Conservation (phyloP, 2,329 filamentous ascomycete genomes). For the Alternaria sp. region DNA sequence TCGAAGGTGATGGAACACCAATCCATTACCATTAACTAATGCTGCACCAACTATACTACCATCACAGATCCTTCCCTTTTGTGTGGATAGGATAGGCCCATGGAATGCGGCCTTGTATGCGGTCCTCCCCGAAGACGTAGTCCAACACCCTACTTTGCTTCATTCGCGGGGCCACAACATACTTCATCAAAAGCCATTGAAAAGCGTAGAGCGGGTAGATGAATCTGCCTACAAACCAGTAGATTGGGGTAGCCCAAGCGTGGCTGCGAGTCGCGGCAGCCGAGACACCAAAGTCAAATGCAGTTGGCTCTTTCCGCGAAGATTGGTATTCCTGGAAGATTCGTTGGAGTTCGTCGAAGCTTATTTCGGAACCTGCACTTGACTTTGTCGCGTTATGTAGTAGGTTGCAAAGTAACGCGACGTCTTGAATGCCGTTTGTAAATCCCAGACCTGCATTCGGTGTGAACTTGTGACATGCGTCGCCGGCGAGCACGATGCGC, state of each 20-base stretch:
- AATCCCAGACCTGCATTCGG: not conserved
- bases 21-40: not conserved
- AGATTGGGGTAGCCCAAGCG: not conserved
- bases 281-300: not conserved
- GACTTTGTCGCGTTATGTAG: not conserved
- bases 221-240: not conserved
- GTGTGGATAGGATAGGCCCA: not conserved
- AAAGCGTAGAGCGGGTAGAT: not conserved
- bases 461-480: slow-evolving; percentile 5
- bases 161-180: not conserved
- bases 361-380: not conserved
- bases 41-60: not conserved
- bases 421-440: not conserved
- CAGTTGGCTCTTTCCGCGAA: not conserved
- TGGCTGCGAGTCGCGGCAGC: not conserved
- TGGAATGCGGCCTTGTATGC: not conserved
- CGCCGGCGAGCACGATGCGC: not conserved
- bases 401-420: not conserved
- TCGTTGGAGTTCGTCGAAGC: not conserved
- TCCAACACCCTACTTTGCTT: not conserved
- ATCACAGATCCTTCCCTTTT: not conserved
- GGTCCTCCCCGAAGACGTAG: not conserved
- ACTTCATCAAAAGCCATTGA: not conserved
- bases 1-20: not conserved
- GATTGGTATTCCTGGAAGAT: not conserved